These are phyloP conservation scores for Gyromitra esculenta DNA, from an alignment of 2,329 filamentous ascomycete genomes.

Conservation along the genomic window DNA sequence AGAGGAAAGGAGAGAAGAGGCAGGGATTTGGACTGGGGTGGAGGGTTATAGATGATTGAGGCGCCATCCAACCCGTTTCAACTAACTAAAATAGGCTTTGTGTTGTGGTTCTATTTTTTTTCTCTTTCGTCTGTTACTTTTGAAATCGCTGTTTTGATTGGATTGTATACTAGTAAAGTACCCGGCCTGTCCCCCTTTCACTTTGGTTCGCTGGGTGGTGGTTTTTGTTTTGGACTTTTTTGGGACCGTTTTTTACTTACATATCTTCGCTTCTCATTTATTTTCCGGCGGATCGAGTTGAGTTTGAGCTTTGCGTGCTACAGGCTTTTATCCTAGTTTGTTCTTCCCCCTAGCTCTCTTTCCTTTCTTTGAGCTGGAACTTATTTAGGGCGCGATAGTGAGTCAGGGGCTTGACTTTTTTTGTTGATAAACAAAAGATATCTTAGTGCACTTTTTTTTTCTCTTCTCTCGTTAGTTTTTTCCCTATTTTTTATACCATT, in stretches of 20 bases:
- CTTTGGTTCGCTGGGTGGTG: slow-evolving; percentile 13
- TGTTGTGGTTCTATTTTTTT: neutral
- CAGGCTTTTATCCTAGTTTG: neutral
- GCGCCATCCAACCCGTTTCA: slow-evolving; percentile 6
- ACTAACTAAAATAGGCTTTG: slow-evolving; percentile 24
- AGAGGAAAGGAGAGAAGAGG: neutral
- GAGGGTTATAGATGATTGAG: neutral
- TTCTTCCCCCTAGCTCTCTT: neutral
- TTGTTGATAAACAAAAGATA: slow-evolving; percentile 36
- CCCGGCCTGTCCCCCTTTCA: slow-evolving; percentile 9
- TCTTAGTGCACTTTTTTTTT: slow-evolving; percentile 8
- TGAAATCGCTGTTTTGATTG: slow-evolving; percentile 14
- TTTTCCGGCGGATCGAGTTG: neutral
- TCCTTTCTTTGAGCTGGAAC: neutral
- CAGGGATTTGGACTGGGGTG: neutral
- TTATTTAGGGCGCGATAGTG: neutral
- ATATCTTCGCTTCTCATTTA: slow-evolving; percentile 21
- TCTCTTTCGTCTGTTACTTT: neutral
- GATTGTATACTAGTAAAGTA: slow-evolving; percentile 50
- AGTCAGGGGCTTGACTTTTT: neutral
- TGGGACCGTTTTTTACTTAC: slow-evolving; percentile 4
- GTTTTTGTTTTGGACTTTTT: slow-evolving; percentile 37
- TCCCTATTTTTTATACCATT: neutral
- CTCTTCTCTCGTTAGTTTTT: neutral
- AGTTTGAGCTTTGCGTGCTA: neutral